Conservation (phyloP, 2,329 filamentous ascomycete genomes). For the Fusarium paranaense region DNA sequence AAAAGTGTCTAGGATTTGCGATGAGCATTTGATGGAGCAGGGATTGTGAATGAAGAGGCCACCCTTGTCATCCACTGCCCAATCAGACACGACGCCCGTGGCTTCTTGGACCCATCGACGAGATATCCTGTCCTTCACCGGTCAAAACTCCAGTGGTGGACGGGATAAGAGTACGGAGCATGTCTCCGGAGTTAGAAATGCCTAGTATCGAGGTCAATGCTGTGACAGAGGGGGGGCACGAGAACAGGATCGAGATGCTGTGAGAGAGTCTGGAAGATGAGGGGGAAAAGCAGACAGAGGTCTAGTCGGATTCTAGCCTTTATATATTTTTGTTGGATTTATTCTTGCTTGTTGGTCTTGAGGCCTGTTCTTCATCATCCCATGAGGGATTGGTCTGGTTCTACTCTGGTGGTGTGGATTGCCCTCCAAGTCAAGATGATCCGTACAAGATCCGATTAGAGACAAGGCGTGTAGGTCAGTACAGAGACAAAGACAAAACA, state of each 20-base stretch:
- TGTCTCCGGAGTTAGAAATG: neutral
- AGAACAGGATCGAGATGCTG: neutral
- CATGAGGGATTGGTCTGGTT: neutral
- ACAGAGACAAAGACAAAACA: neutral
- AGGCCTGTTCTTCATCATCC: neutral
- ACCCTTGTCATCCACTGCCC: constrained; percentile 16
- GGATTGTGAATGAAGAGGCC: neutral
- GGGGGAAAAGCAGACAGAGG: neutral
- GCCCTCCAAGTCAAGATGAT: neutral
- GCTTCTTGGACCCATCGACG: constrained; percentile 13
- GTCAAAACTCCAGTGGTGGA: constrained; percentile 14
- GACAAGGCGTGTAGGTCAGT: neutral
- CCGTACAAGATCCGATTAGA: neutral
- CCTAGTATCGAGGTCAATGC: neutral
- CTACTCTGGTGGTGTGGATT: neutral
- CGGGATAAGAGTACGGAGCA: neutral
- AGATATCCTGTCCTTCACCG: constrained; percentile 26
- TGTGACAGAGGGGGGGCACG: neutral
- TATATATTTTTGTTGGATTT: neutral
- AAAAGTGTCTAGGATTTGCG: constrained; percentile 18
- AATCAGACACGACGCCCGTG: neutral
- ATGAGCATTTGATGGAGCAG: constrained; percentile 13
- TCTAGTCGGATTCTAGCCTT: neutral
- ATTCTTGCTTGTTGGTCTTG: neutral
- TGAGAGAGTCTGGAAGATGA: neutral